Percentiles rank a stretch among this genome's conserved stretches.
phyloP scores from a whole-genome alignment of 768 basidiomycete species.

The Galerina sulciceps region DNA sequence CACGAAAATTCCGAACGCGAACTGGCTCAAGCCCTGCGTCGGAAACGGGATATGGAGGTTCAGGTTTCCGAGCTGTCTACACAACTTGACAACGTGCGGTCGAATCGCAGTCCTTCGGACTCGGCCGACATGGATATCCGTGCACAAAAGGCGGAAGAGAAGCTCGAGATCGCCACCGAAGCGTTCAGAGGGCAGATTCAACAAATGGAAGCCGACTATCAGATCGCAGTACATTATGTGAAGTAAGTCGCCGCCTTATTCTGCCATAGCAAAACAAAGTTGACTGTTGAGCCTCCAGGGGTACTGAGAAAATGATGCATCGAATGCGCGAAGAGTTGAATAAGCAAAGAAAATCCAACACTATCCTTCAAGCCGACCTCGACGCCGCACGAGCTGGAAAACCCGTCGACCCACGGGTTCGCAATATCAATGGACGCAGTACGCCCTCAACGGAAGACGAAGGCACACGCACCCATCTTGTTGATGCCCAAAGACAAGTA shows the following conservation, averaged over 20 bases:
- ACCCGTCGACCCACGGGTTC: constrained; percentile 48
- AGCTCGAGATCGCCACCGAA: constrained; percentile 78
- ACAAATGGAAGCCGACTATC: constrained; percentile 95
- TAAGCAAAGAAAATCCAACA: constrained; percentile 85
- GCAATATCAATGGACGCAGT: constrained; percentile 70
- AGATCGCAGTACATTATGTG: constrained; percentile 95
- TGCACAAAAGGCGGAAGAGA: constrained; percentile 73
- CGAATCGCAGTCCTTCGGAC: constrained; percentile 55
- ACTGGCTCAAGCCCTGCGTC: constrained; percentile 63
- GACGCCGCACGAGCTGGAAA: constrained; percentile 68
- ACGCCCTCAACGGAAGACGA: constrained; percentile 86
- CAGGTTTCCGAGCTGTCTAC: constrained; percentile 66
- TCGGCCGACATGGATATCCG: constrained; percentile 37
- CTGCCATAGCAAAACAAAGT: constrained; percentile 11
- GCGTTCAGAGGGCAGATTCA: constrained; percentile 79
- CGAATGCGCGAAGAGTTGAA: constrained; percentile 94
- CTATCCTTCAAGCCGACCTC: constrained; percentile 82
- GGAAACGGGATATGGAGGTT: constrained; percentile 76
- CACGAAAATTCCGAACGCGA: constrained; percentile 81
- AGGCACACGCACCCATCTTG: constrained; percentile 68
- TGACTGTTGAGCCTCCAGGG: constrained; percentile 50
- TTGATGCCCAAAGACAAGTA: constrained; percentile 77
- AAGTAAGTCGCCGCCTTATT: constrained; percentile 62
- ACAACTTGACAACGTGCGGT: constrained; percentile 69
- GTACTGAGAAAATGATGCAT: constrained; percentile 97